Percentiles rank a stretch among this genome's conserved stretches.
Evolutionary conservation across 1,139 yeast genomes (phyloP).

Genomic region (Waltiozyma sp.): DNA sequence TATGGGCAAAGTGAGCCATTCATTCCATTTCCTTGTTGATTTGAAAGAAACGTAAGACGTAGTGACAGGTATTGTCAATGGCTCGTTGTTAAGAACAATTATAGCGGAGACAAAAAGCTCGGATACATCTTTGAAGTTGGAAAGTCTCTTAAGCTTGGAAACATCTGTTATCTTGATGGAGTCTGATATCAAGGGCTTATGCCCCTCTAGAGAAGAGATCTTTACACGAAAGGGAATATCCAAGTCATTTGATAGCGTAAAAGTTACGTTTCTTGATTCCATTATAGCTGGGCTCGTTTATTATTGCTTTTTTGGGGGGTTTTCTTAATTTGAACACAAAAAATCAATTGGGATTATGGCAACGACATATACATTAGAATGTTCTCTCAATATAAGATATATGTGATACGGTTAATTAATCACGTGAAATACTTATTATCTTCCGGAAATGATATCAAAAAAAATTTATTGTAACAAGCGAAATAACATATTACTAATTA

Average conservation of each 20-base stretch:
- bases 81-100: slow-evolving; percentile 49
- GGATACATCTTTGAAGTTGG: slow-evolving; percentile 39
- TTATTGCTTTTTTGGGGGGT: too few species aligned
- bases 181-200: slow-evolving; percentile 32
- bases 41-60: slow-evolving; percentile 56
- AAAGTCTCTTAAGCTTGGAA: slow-evolving; percentile 33
- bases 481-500: too few species aligned
- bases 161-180: slow-evolving; percentile 52
- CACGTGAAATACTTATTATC: neutral
- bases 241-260: slow-evolving; percentile 69
- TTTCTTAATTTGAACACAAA: too few species aligned
- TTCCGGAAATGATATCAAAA: neutral
- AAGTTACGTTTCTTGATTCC: slow-evolving; percentile 39
- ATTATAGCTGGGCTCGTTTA: too few species aligned
- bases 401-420: too few species aligned
- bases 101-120: slow-evolving; percentile 57
- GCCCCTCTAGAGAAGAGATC: slow-evolving; percentile 37
- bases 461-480: neutral
- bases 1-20: slow-evolving; percentile 63
- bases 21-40: slow-evolving; percentile 37
- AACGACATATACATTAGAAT: too few species aligned
- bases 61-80: slow-evolving; percentile 55
- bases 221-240: slow-evolving; percentile 42
- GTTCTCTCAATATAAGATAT: too few species aligned
- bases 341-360: too few species aligned